phyloP scores from a whole-genome alignment of 805 yeast species.

The Kregervanrija pseudodelftensis region DNA sequence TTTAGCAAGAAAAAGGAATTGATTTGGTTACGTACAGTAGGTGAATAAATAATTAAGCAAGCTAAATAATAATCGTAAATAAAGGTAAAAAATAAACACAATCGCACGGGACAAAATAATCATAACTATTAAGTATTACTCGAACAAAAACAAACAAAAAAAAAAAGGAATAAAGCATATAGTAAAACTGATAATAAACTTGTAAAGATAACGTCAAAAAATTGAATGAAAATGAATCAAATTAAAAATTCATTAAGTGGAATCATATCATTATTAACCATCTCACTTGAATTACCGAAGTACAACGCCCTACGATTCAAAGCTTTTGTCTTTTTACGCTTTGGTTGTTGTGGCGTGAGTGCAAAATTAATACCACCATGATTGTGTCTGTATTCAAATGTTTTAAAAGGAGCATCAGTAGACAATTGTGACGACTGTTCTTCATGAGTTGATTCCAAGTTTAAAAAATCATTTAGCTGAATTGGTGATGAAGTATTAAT shows the following conservation, averaged over 20 bases:
- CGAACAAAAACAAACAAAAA: neutral
- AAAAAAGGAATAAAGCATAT: neutral
- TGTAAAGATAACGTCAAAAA: neutral
- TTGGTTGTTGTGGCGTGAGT: constrained; percentile 15
- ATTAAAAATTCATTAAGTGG: constrained; percentile 5
- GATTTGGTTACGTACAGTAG: no score
- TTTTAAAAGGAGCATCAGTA: constrained; percentile 3
- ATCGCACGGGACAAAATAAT: no score
- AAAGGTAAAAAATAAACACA: no score
- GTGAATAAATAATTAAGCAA: no score
- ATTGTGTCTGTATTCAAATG: constrained; percentile 24
- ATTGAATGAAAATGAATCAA: neutral
- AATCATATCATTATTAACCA: constrained; percentile 18
- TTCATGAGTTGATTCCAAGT: neutral
- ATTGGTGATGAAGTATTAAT: neutral
- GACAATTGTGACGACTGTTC: neutral
- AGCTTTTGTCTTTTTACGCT: constrained; percentile 15
- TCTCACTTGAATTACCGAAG: constrained; percentile 25
- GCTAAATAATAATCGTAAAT: no score
- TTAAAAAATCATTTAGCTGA: neutral
- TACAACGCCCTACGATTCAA: constrained; percentile 26
- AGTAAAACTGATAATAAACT: neutral
- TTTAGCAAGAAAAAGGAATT: no score
- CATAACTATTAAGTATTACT: neutral
- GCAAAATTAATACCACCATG: constrained; percentile 23